Percentiles rank a stretch among this genome's conserved stretches.
Evolutionary conservation across 2,329 filamentous ascomycete species (phyloP).

Genomic region (Microsporum ferrugineum): DNA sequence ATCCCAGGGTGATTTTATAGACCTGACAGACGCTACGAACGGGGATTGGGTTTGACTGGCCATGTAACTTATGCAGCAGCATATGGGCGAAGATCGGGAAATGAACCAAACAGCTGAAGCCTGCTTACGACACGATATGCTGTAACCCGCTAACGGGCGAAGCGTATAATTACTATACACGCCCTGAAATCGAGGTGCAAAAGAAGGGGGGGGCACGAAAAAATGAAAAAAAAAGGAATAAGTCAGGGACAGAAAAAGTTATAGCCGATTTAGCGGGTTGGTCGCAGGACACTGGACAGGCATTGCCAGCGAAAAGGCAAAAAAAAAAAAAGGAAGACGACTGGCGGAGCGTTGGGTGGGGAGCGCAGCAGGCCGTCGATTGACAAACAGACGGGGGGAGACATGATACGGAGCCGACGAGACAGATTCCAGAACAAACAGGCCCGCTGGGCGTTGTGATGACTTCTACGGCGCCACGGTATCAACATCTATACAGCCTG

Average conservation of each 20-base stretch:
- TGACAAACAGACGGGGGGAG: background rate
- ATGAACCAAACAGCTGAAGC: slow-evolving; percentile 1
- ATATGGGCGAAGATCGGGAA: background rate
- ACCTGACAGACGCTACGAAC: background rate
- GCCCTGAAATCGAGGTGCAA: background rate
- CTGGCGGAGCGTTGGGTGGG: slow-evolving; percentile 1
- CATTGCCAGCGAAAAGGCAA: background rate
- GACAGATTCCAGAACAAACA: background rate
- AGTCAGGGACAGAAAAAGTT: background rate
- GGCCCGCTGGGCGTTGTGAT: background rate
- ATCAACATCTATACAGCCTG: background rate
- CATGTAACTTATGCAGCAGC: background rate
- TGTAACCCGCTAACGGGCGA: background rate
- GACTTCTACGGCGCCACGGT: slow-evolving; percentile 1
- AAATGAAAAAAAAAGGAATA: background rate
- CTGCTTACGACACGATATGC: background rate
- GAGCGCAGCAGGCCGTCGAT: background rate
- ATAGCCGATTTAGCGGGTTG: background rate
- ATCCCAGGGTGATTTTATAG: background rate
- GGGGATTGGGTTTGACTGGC: background rate
- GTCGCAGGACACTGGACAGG: background rate
- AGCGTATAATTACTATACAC: background rate
- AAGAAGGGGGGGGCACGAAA: no score
- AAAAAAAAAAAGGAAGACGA: background rate
- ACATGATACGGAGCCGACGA: background rate